Evolutionary conservation across 169 alveolate species (phyloP).

Genomic region (Babesia sp.): DNA sequence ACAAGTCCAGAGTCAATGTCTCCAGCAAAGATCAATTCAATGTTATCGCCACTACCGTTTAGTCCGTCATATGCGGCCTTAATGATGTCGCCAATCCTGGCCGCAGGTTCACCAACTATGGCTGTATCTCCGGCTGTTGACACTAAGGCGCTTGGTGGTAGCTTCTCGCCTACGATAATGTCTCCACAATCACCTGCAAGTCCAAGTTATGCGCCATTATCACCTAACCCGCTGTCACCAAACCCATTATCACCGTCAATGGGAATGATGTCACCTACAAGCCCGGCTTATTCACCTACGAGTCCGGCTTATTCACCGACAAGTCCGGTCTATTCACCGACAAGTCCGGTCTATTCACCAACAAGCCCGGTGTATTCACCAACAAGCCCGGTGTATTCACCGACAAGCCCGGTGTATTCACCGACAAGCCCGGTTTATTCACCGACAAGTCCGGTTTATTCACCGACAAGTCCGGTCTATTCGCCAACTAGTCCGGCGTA

Average conservation of each 20-base stretch:
- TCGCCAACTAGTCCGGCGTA: conserved; percentile 84
- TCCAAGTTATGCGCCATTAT: conserved; percentile 67
- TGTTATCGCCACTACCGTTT: conserved; percentile 76
- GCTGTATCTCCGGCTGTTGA: conserved; percentile 71
- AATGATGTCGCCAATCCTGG: conserved; percentile 72
- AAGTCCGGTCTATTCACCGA: conserved; percentile 75
- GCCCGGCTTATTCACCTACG: conserved; percentile 64
- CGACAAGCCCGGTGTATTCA: conserved; percentile 82
- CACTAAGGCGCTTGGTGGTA: conserved; percentile 84
- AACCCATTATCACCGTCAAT: conserved; percentile 68
- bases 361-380: conserved; percentile 69
- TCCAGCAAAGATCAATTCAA: conserved; percentile 77
- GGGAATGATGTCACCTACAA: conserved; percentile 71
- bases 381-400: conserved; percentile 72
- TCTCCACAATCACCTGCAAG: conserved; percentile 87
- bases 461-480: conserved; percentile 78
- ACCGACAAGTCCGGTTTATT: conserved; percentile 88
- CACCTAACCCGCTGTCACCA: conserved; percentile 66
- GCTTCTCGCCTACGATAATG: conserved; percentile 85
- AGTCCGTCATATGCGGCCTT: conserved; percentile 79
- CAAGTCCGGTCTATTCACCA: conserved; percentile 79
- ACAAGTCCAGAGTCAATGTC: conserved; percentile 72
- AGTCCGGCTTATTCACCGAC: conserved; percentile 75
- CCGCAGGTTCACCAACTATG: conserved; percentile 49
- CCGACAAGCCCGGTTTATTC: conserved; percentile 89